Evolutionary conservation across 345 rosid species (phyloP), one percentile per base, ranked within the genome.

Genomic region (Noccaea caerulescens): DNA sequence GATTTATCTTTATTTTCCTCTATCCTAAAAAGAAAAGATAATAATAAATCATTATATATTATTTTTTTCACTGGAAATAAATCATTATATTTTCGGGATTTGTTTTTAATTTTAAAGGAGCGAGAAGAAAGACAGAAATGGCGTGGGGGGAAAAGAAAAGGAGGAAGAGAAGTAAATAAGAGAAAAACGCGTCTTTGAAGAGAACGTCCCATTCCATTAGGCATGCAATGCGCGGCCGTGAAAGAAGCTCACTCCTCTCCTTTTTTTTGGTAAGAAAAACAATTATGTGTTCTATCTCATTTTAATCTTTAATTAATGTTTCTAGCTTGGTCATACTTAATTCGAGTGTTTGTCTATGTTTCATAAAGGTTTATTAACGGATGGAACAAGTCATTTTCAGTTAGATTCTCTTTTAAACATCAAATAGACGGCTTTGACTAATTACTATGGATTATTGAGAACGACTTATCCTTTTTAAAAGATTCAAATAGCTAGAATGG

Each of bases 181-280:
- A 69, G 67, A 56, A 56, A 76, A 69, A 69, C 61, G 75, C 75
- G 79, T 69, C 61, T 63, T 69, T 47, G 60, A 63, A 70, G 66
- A 63, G 76, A 76, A 75, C 78, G 54, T 73, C 72, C 78, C 75
- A 63, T 76, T 62, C 66, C 79, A 18, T 76, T 46, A 76, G 79
- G 79, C 79, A 63, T 57, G 75, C 76, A 69, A 45, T 38, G 70
- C 70, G 79, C 75, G 60, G 71, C 76, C 79, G 79, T 69, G 79
- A 76, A 70, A 76, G 55, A 69, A 70, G 79, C 71, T 76, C 49
- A 76, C 66, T 62, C 79, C 75, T 63, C 74, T 69, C 55, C 34
- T 51, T 50, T 63, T 33, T 37, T 20, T 20, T 20, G 23, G 23
- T 20, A 20, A 20, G 23, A 20, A 20, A 20, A 20, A 20, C 23